phyloP scores from a whole-genome alignment of 331 rosid genomes.

The Acacia pycnantha region DNA sequence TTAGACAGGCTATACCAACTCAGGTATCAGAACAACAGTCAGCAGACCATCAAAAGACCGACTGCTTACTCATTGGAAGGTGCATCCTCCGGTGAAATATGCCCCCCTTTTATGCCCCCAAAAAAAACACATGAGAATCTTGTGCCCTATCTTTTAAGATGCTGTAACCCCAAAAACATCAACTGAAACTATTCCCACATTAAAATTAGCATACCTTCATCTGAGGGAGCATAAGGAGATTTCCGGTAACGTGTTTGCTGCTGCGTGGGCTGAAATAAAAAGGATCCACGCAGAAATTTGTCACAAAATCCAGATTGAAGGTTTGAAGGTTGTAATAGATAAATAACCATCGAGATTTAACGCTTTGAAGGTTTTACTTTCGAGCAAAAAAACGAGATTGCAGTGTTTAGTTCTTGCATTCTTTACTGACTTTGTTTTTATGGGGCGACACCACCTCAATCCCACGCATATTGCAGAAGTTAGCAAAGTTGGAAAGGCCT shows the following conservation, averaged over 20 bases:
- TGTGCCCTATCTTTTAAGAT: background rate
- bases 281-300: background rate
- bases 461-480: background rate
- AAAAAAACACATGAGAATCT: background rate
- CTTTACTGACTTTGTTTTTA: background rate
- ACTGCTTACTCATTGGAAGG: constrained; percentile 51
- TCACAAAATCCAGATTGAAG: background rate
- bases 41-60: constrained; percentile 37
- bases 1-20: constrained; percentile 15
- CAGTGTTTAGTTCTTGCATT: background rate
- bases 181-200: background rate
- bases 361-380: background rate
- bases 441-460: background rate
- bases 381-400: background rate
- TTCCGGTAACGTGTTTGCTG: constrained; percentile 88
- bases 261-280: constrained; percentile 68
- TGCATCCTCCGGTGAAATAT: constrained; percentile 51
- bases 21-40: constrained; percentile 40
- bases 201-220: constrained; percentile 55
- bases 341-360: background rate
- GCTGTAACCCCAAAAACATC: background rate
- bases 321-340: background rate
- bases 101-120: constrained; percentile 48
- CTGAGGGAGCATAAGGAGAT: constrained; percentile 82
- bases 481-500: background rate